Base-by-base conservation (phyloP, 169 alveolate genomes). In the Cryptosporidium tyzzeri region DNA sequence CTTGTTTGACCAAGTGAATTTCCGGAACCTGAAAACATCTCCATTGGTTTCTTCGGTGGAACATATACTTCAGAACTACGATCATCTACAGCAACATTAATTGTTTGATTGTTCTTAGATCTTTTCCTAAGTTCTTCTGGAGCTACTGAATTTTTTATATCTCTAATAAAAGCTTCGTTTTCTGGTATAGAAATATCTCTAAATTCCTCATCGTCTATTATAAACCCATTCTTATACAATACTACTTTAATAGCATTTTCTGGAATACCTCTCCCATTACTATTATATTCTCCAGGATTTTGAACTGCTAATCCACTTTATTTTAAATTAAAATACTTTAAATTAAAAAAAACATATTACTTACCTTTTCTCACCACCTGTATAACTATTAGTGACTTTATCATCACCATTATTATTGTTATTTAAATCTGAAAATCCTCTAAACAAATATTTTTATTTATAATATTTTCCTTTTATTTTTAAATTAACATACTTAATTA, bases 131-230 rank as follows among this genome's bases (percentile, higher is more conserved):
- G 93, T 91, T 97, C 99, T 45, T 93, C 95, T 9, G 99, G 99
- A 21, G 97, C 98, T n/a, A 95, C 85, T 3, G 98, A 98, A 70
- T 95, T 93, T 71, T 94, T 97, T 8, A 97, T 93, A 86, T 97
- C 97, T n/a, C 93, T 87, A 93, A 97, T 93, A 75, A 97, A 97
- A 69, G 92, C 73, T 51, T 94, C 93, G 86, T 96, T 97, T 84
- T 96, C 96, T 16, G 97, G 97, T 4, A 91, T 51, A 21, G 93
- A 85, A 53, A 95, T 95, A 44, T 96, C 96, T 71, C 99, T 92
- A 86, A 97, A 97, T 39, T 95, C 96, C 10, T 98, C 98, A 61
- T 95, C 96, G 91, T 97, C 98, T 26, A 97, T 94, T 16, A 91
- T 92, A 91, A 97, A 97, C 3, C 99, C 99, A 70, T 96, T 97